A percentile compares a stretch with the other conserved stretches of the same genome.
Evolutionary conservation across 2,329 filamentous ascomycete genomes (phyloP).

Genomic region (Calonectria pseudoreteaudii): DNA sequence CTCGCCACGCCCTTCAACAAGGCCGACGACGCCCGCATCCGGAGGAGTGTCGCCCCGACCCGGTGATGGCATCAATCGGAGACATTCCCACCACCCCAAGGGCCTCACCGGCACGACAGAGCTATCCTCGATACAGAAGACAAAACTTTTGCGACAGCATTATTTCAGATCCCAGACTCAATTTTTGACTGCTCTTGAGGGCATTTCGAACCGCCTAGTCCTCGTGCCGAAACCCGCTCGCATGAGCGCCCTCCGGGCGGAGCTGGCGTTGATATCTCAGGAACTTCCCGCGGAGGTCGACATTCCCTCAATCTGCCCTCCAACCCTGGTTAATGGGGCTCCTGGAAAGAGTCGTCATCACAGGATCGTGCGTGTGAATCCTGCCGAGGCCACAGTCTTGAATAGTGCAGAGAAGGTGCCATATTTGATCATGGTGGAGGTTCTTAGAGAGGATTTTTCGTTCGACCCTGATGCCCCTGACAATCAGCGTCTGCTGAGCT

Average conservation of each 20-base stretch:
- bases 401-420: slow-evolving; percentile 91
- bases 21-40: slow-evolving; percentile 69
- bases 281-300: slow-evolving; percentile 87
- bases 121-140: slow-evolving; percentile 74
- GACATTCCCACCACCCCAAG: slow-evolving; percentile 73
- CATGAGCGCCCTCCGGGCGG: slow-evolving; percentile 83
- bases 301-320: slow-evolving; percentile 84
- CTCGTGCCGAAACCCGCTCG: slow-evolving; percentile 84
- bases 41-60: slow-evolving; percentile 61
- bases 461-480: slow-evolving; percentile 82
- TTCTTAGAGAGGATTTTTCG: slow-evolving; percentile 83
- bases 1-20: slow-evolving; percentile 63
- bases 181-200: slow-evolving; percentile 83
- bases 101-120: slow-evolving; percentile 69
- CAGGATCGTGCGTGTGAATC: slow-evolving; percentile 84
- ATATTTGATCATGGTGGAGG: slow-evolving; percentile 86
- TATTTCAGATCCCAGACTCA: slow-evolving; percentile 87
- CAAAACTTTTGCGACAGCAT: slow-evolving; percentile 80
- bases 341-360: slow-evolving; percentile 83
- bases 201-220: slow-evolving; percentile 87
- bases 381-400: slow-evolving; percentile 84
- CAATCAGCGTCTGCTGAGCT: slow-evolving; percentile 74
- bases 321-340: slow-evolving; percentile 78
- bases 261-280: slow-evolving; percentile 83
- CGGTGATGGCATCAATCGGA: slow-evolving; percentile 62